Evolutionary conservation across 345 rosid genomes (phyloP).

Genomic region (Pugionium dolabratum): DNA sequence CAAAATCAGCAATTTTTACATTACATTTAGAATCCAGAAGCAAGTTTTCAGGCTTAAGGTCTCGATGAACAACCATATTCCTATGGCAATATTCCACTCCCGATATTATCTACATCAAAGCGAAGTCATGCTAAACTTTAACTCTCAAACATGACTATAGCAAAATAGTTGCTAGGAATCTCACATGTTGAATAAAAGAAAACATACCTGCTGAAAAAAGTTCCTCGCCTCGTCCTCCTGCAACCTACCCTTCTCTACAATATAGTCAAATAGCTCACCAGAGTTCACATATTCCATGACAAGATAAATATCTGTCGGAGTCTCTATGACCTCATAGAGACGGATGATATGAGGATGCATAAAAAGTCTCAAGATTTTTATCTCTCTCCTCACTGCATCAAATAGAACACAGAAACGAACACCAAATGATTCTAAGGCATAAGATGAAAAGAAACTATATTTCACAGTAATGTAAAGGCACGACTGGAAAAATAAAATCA

Average conservation of each 20-base stretch:
- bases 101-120: constrained; percentile 68
- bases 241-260: constrained; percentile 80
- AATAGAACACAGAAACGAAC: background rate
- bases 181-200: background rate
- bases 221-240: constrained; percentile 90
- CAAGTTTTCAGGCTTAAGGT: constrained; percentile 92
- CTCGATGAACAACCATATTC: constrained; percentile 87
- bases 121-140: constrained; percentile 13
- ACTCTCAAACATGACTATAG: background rate
- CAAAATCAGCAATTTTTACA: constrained; percentile 95
- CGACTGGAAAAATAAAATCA: too few species aligned
- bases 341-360: constrained; percentile 92
- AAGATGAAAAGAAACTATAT: too few species aligned
- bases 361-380: constrained; percentile 77
- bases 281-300: constrained; percentile 88
- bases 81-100: constrained; percentile 90
- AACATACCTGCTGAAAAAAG: constrained; percentile 80
- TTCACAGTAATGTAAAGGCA: too few species aligned
- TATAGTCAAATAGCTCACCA: constrained; percentile 91
- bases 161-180: background rate
- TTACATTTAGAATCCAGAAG: constrained; percentile 83
- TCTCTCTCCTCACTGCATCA: constrained; percentile 78
- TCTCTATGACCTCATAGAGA: constrained; percentile 87
- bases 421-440: background rate
- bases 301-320: constrained; percentile 64